Percentiles rank a stretch among this genome's conserved stretches.
phyloP scores from a whole-genome alignment of 305 asterid genomes.

The Striga hermonthica region DNA sequence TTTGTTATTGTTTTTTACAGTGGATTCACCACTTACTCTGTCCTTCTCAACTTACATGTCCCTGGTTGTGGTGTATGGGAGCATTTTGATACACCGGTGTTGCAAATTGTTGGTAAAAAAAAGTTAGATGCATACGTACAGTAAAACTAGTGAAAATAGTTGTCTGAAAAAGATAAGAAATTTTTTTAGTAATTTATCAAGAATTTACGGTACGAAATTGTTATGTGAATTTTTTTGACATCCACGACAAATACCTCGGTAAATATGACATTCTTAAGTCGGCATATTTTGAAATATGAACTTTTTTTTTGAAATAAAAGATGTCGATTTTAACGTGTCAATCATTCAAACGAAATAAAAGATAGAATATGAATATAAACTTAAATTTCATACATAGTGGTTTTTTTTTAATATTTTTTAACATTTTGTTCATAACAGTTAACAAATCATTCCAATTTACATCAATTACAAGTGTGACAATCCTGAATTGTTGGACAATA shows the following conservation, averaged over 20 bases:
- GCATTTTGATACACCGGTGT: slow-evolving; percentile 54
- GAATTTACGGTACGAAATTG: not conserved
- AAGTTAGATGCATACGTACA: too few relatives aligned
- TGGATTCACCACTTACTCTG: slow-evolving; percentile 63
- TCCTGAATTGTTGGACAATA: slow-evolving; percentile 72
- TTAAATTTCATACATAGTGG: too few relatives aligned
- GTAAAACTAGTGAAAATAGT: too few relatives aligned
- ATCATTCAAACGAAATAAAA: not conserved
- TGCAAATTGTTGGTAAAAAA: slow-evolving; percentile 52
- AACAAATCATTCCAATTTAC: slow-evolving; percentile 71
- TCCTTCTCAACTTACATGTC: slow-evolving; percentile 55
- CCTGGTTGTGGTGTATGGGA: slow-evolving; percentile 62
- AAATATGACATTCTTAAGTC: not conserved
- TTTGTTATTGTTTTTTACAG: slow-evolving; percentile 28
- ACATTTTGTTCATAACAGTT: slow-evolving; percentile 39
- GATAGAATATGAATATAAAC: too few relatives aligned
- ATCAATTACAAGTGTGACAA: slow-evolving; percentile 72
- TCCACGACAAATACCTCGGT: slow-evolving; percentile 83
- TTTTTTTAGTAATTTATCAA: too few relatives aligned
- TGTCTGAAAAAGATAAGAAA: too few relatives aligned
- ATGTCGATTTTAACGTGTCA: too few relatives aligned
- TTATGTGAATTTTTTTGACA: slow-evolving; percentile 44
- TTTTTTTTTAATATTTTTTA: too few relatives aligned
- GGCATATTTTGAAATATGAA: too few relatives aligned
- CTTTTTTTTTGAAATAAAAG: too few relatives aligned